Conservation (phyloP, 352 stramenopile genomes). For the Aphanomyces invadans region DNA sequence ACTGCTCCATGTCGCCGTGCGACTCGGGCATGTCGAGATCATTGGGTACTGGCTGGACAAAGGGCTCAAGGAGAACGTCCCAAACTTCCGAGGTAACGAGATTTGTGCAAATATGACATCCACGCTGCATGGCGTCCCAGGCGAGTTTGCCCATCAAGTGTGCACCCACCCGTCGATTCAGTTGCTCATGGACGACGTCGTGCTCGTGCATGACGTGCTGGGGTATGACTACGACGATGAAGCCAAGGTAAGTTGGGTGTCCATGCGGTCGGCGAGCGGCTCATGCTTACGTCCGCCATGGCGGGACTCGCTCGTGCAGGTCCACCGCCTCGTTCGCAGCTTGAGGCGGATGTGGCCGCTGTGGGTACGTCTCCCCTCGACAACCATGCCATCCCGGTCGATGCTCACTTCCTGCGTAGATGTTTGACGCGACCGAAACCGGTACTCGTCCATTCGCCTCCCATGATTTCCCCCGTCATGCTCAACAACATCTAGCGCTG, state of each 20-base stretch:
- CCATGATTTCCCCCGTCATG: background rate
- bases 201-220: conserved; percentile 60
- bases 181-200: conserved; percentile 48
- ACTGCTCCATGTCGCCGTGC: conserved; percentile 59
- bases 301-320: conserved; percentile 26
- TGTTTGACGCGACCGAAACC: conserved; percentile 31
- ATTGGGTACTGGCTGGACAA: conserved; percentile 41
- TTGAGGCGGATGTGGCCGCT: conserved; percentile 57
- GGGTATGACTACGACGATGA: conserved; percentile 52
- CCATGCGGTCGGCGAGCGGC: background rate
- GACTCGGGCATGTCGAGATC: conserved; percentile 40
- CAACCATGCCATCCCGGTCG: conserved; percentile 21
- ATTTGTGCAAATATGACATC: background rate
- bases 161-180: conserved; percentile 18
- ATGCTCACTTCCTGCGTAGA: background rate
- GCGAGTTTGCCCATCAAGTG: conserved; percentile 8
- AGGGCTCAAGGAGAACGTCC: conserved; percentile 14
- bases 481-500: background rate
- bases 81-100: conserved; percentile 18
- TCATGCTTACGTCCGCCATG: too few relatives aligned
- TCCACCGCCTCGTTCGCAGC: conserved; percentile 49
- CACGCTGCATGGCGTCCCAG: background rate
- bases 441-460: conserved; percentile 1
- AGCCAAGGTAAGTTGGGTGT: conserved; percentile 25
- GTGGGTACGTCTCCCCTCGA: conserved; percentile 63